Base-by-base conservation (phyloP, 2,329 filamentous ascomycete species). In the Claviceps africana region DNA sequence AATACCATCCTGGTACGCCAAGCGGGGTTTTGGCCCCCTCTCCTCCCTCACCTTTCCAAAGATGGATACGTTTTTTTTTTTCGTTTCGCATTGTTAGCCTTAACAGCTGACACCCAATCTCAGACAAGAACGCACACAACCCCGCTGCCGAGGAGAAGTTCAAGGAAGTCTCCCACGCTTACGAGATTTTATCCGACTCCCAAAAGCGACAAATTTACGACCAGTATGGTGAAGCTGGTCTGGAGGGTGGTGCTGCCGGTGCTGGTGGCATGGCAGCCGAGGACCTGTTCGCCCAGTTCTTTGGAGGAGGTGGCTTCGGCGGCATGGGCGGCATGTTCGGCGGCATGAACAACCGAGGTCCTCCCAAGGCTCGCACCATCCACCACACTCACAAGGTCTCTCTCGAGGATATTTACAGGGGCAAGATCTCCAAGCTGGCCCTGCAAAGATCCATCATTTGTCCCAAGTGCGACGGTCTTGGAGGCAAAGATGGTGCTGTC, bases 361-460 rank as follows among this genome's bases (percentile, higher is more conserved):
- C 91, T 33, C 75, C 78, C 56, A 84, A 98, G 78, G 91, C 93
- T 48, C 85, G 93, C 60, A 95, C 91, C 54, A 98, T 98, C 62
- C 88, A 95, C 71, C 93, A 98, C 74, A 90, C 93, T 49, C 93
- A 97, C 83, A 96, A 96, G 73, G 93, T 98, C 55, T 90, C 88
- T 13, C 81, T 98, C 50, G 93, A 98, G 72, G 93, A 98, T 62
- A 89, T 98, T 67, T 98, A 98, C 79, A 85, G 87, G 57, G 93
- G 93, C 66, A 98, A 98, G 78, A 82, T 95, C 57, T 97, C 91
- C 53, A 98, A 98, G 75, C 79, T 98, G 51, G 94, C 93, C 31
- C 79, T 98, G 45, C 93, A 98, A 72, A 94, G 95, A 67, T 97
- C 91, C 13, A 85, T 98, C 68, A 93, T 98, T 71, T 98, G 93